Base-by-base conservation (phyloP, 768 basidiomycete genomes). In the Suillus fuscotomentosus region DNA sequence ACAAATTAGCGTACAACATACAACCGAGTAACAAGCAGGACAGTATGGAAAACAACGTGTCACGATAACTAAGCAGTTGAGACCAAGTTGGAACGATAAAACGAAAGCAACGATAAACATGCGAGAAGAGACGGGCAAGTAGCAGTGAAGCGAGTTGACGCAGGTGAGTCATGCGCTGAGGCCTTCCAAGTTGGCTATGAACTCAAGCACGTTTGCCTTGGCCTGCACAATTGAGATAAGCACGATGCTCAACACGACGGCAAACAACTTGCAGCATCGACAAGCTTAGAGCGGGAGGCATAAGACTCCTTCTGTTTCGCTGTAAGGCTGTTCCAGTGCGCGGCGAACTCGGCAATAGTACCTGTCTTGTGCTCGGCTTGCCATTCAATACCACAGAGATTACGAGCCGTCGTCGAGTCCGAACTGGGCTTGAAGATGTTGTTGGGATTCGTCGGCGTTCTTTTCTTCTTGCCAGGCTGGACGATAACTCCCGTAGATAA, bases 291-390 rank as follows among this genome's bases (percentile, higher is more conserved):
- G 34, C 53, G 34, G 34, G 31, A 54, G 17, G 53, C 34, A 54
- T 54, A 54, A 0, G 34, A 34, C 20, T 54, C 31, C 53, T 34
- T 54, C 53, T 36, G 31, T n/a, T 54, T 11, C 31, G 53, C 34
- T 20, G 53, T 34, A 13, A 54, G 53, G 5, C 53, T 54, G 34
- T 54, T 54, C 53, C 53, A 54, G 53, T 54, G 11, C 6, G 53
- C 34, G 4, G 34, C 20, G 11, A 54, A 54, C 20, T 54, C 53
- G 11, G 53, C 31, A 20, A 54, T 54, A 34, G 53, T 54, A 34
- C 53, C 53, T n/a, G 53, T 54, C 31, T 54, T 54, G 53, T 54
- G 53, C 20, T n/a, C 53, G 20, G 53, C 53, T 20, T 54, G 31
- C 31, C 53, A 54, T 36, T 54, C 53, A 7, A 54, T 54, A n/a